Evolutionary conservation across 768 basidiomycete genomes (phyloP), one percentile per base, ranked within the genome.

Genomic region (Mrakia frigida): DNA sequence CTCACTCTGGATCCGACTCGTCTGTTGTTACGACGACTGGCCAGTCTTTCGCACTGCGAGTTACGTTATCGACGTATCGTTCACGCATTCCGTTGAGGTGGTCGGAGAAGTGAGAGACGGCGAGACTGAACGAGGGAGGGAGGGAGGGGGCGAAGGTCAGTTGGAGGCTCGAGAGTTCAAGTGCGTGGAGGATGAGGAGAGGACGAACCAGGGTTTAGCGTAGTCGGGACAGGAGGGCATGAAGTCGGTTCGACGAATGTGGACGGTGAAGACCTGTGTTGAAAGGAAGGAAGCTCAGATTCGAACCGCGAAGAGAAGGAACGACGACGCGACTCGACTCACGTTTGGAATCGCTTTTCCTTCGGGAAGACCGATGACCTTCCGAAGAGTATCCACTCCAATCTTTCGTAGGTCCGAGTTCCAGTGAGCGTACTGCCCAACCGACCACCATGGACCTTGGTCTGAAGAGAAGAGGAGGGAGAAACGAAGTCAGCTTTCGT

Each of bases 221-320:
- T 37, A 63, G 21, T 2, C 33, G 14, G 61, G 61, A 63, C 61
- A 63, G 33, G 28, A 21, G 25, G n/a, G 18, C 35, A 63, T 21
- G 61, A 63, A 37, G 33, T 63, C 61, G 0, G 61, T 63, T 33
- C 61, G 61, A 37, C 61, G 61, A 33, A 63, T 63, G 33, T 63
- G 61, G 33, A 63, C 16, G 33, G 61, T 63, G 6, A 63, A 21
- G 61, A 63, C 31, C 61, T 63, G 18, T 1, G 18, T 1, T 0
- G 9, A 63, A 35, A 13, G 6, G 14, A 21, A 31, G 9, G 14
- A 31, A 7, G 31, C 1, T 21, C 18, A 31, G n/a, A 5, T 16
- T 11, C 21, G 21, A 28, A 9, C n/a, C 10, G 10, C 14, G 33
- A n/a, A 18, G 31, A 18, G 31, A 33, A 33, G 6, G 31, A 63